Conservation (phyloP, 345 rosid genomes). For the Microthlaspi erraticum region DNA sequence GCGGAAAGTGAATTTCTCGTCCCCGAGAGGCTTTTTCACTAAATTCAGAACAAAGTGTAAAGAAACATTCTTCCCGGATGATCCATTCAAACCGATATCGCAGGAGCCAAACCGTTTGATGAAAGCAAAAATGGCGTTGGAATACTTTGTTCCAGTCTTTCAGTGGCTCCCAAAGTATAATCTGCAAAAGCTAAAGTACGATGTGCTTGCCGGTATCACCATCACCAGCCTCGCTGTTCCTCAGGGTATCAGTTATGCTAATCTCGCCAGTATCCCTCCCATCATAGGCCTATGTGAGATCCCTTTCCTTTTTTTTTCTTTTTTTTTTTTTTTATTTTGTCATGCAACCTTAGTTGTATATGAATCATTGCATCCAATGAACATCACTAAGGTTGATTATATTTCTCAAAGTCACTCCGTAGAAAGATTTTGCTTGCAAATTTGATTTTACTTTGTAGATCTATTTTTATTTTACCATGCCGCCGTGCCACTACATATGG, state of each 20-base stretch:
- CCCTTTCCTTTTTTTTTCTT: background rate
- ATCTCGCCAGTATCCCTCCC: slow-evolving; percentile 78
- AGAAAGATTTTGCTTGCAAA: background rate
- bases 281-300: slow-evolving; percentile 82
- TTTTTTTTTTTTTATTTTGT: background rate
- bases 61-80: slow-evolving; percentile 85
- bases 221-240: slow-evolving; percentile 92
- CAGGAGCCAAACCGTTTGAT: slow-evolving; percentile 26
- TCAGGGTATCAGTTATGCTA: slow-evolving; percentile 96
- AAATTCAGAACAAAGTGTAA: slow-evolving; percentile 61
- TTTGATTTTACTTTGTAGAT: background rate
- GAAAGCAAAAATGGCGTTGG: slow-evolving; percentile 44
- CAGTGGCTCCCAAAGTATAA: slow-evolving; percentile 80
- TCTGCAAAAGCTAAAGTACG: slow-evolving; percentile 53
- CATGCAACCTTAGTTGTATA: background rate
- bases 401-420: background rate
- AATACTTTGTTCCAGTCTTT: slow-evolving; percentile 75
- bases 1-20: slow-evolving; percentile 55
- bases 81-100: slow-evolving; percentile 65
- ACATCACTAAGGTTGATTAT: background rate
- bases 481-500: slow-evolving; percentile 5
- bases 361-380: background rate
- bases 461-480: background rate
- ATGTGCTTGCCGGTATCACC: slow-evolving; percentile 89
- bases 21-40: slow-evolving; percentile 54